Conservation (phyloP, 306 rosid species). For the Purshia tridentata region DNA sequence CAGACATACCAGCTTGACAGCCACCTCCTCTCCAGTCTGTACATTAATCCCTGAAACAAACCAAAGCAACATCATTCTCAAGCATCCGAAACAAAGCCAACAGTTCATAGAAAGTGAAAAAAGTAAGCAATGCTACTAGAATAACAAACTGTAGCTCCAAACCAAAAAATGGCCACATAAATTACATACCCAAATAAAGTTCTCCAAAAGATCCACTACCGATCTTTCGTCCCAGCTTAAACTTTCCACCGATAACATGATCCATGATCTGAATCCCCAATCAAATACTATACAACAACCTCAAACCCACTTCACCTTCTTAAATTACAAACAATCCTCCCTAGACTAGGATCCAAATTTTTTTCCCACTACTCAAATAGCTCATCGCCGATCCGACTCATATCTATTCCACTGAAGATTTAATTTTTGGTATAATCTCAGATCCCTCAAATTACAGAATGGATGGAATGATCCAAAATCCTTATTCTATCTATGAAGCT, state of each 20-base stretch:
- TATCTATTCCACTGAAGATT: constrained; percentile 18
- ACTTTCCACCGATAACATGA: constrained; percentile 87
- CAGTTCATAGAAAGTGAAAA: constrained; percentile 8
- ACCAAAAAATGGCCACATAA: constrained; percentile 9
- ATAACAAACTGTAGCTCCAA: neutral
- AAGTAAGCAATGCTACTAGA: constrained; percentile 18
- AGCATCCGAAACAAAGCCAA: constrained; percentile 14
- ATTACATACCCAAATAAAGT: constrained; percentile 77
- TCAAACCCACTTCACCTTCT: constrained; percentile 30
- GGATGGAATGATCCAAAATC: constrained; percentile 37
- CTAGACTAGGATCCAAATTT: constrained; percentile 25
- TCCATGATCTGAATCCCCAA: constrained; percentile 69
- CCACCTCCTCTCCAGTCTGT: constrained; percentile 95
- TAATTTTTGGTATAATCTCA: constrained; percentile 31
- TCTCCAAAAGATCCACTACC: constrained; percentile 98
- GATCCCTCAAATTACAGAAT: constrained; percentile 48
- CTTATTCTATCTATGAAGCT: constrained; percentile 26
- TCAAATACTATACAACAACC: constrained; percentile 24
- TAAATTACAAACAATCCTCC: constrained; percentile 35
- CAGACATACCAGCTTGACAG: constrained; percentile 84
- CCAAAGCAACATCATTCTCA: constrained; percentile 32
- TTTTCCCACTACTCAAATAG: constrained; percentile 18
- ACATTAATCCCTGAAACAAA: constrained; percentile 77
- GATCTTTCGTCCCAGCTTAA: constrained; percentile 94
- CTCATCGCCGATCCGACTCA: constrained; percentile 30